A percentile compares a stretch with the other conserved stretches of the same genome.
Conservation (phyloP, 78 protist genomes). For the Dictyostelium firmibasis region DNA sequence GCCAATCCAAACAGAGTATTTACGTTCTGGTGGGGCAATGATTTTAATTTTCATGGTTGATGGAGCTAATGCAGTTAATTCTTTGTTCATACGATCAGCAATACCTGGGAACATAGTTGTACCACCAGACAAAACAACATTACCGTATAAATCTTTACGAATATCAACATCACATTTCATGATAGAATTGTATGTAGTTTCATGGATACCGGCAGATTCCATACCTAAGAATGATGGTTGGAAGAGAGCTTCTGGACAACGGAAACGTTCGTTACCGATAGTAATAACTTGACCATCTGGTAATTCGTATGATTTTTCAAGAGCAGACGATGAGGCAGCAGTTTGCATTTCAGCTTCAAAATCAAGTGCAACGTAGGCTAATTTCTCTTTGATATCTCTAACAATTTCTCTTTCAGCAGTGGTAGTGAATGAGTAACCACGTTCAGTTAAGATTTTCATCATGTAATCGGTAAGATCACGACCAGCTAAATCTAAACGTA, state of each 20-base stretch:
- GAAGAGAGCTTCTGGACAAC: constrained; percentile 95
- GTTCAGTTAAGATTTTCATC: too few relatives aligned
- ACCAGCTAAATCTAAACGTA: constrained; percentile 76
- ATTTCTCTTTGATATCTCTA: constrained; percentile 86
- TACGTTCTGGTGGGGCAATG: constrained; percentile 95
- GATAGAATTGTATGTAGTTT: constrained; percentile 90
- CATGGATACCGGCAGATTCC: constrained; percentile 95
- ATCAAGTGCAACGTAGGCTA: constrained; percentile 80
- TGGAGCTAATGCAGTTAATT: constrained; percentile 91
- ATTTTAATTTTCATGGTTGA: constrained; percentile 91
- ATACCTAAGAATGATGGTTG: constrained; percentile 94
- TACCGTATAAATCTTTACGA: constrained; percentile 92
- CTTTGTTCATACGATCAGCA: constrained; percentile 90
- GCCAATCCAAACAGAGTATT: constrained; percentile 98
- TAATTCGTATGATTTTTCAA: constrained; percentile 92
- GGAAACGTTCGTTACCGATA: constrained; percentile 92
- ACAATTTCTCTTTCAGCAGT: constrained; percentile 85
- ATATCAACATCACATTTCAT: constrained; percentile 95
- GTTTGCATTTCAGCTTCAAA: constrained; percentile 87
- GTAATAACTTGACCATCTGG: constrained; percentile 88
- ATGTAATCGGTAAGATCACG: constrained; percentile 89
- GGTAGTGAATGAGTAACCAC: too few relatives aligned
- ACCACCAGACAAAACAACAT: constrained; percentile 96
- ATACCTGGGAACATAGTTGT: constrained; percentile 94
- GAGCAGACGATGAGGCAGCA: constrained; percentile 81